Base-by-base conservation (phyloP, 148 eudicot genomes). In the Beta vulgaris region DNA sequence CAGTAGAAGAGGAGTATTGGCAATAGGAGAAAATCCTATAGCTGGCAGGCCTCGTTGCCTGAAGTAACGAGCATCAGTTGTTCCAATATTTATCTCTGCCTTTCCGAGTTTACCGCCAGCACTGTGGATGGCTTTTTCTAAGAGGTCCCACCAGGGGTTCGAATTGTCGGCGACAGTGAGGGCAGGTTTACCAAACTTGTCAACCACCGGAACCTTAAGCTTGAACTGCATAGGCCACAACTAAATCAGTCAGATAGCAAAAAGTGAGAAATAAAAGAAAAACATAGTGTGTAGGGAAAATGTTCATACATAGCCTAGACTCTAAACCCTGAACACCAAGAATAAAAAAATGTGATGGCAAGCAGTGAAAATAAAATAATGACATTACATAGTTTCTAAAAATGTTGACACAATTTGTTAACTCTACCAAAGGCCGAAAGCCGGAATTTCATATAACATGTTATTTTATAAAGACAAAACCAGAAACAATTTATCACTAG, bases 21-120 rank as follows among this genome's bases (percentile, higher is more conserved):
- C 90, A 87, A 94, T 91, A 51, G 97, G 98, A 44, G 96, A 94
- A 80, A 94, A 95, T 64, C 98, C 98, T 78, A 95, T 86, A 37
- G 97, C 97, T 58, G 94, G 97, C 61, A 95, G 53, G 36, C 97
- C 96, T 12, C 28, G 82, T 46, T 78, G 74, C 85, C 96, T 84
- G 75, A 90, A 95, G 84, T 83, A 88, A 61, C 92, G 93, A 82
- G 96, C 90, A 88, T 95, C 97, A 13, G 97, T 95, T 37, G 97
- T 80, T 21, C 97, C 96, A 54, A 93, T 85, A 76, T 84, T 86
- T 34, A 90, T 89, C 85, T 95, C 96, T 0, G 97, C 94, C 73
- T 85, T 87, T 65, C 78, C 91, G 72, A 92, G 79, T 79, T 84
- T 87, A 37, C 91, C 92, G 43, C 84, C 86, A 34, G 92, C 92